A percentile compares a stretch with the other conserved stretches of the same genome.
These are phyloP conservation scores for Lolium multiflorum DNA, from an alignment of 176 grass and related monocot genomes.

Conservation along the genomic window DNA sequence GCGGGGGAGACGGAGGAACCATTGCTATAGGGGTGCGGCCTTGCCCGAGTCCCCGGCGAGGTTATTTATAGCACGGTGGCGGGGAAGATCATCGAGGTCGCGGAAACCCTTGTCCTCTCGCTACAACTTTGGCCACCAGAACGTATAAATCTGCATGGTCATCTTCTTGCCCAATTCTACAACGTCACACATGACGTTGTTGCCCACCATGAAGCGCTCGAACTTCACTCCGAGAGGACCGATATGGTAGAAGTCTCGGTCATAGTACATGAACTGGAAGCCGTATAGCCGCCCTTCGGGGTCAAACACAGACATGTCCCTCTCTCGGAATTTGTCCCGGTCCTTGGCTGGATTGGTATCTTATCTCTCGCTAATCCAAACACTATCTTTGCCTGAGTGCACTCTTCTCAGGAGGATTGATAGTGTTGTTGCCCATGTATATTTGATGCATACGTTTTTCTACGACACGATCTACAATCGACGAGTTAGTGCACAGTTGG, in stretches of 20 bases:
- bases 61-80: no score
- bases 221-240: background rate
- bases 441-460: no score
- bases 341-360: background rate
- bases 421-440: no score
- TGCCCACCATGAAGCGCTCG: slow-evolving; percentile 1
- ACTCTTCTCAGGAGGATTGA: no score
- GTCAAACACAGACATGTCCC: slow-evolving; percentile 19
- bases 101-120: background rate
- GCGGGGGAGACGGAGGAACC: no score
- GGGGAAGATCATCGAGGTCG: background rate
- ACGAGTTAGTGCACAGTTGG: no score
- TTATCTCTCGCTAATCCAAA: no score
- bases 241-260: slow-evolving; percentile 1
- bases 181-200: background rate
- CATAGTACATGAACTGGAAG: background rate
- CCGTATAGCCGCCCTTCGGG: background rate
- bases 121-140: slow-evolving; percentile 4
- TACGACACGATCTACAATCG: no score
- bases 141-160: slow-evolving; percentile 14
- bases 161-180: background rate
- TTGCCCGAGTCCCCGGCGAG: no score
- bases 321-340: background rate
- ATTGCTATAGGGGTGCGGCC: no score
- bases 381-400: no score